These are phyloP conservation scores for Conticribra guillardii DNA, from an alignment of 108 stramenopile species.

Conservation along the genomic window DNA sequence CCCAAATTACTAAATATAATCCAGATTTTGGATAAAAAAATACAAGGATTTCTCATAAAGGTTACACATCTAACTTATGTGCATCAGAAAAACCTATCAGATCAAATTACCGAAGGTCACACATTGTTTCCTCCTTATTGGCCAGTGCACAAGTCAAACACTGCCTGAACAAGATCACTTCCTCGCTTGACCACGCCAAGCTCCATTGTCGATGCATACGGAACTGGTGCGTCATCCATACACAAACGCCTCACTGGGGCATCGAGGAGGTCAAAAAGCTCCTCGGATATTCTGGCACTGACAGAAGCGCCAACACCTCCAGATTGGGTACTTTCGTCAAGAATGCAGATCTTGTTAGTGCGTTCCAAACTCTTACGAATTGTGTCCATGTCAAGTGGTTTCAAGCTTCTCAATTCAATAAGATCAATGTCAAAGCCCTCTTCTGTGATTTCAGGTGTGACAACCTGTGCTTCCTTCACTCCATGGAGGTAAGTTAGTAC, in stretches of 20 bases:
- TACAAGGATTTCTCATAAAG: too few relatives aligned
- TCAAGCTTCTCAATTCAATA: conserved; percentile 95
- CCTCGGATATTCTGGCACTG: conserved; percentile 92
- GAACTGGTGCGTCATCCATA: conserved; percentile 98
- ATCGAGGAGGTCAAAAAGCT: conserved; percentile 95
- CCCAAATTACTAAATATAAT: too few relatives aligned
- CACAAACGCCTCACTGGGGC: conserved; percentile 95
- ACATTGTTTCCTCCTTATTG: conserved; percentile 68
- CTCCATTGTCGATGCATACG: conserved; percentile 97
- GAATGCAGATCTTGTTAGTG: conserved; percentile 93
- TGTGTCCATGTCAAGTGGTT: conserved; percentile 97
- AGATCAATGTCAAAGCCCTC: conserved; percentile 97
- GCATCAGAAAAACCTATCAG: too few relatives aligned
- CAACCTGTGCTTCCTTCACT: conserved; percentile 90
- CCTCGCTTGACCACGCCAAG: conserved; percentile 94
- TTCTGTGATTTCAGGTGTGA: conserved; percentile 83
- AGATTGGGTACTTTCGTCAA: conserved; percentile 95
- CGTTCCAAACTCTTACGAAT: conserved; percentile 83
- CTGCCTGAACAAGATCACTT: conserved; percentile 86
- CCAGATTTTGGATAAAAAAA: too few relatives aligned
- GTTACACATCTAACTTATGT: too few relatives aligned
- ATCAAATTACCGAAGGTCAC: too few relatives aligned
- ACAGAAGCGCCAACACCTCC: conserved; percentile 98
- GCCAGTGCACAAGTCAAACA: conserved; percentile 80
- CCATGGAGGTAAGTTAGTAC: conserved; percentile 98